These are phyloP conservation scores for Lachancea fermentati DNA, from an alignment of 805 yeast species.

Conservation along the genomic window DNA sequence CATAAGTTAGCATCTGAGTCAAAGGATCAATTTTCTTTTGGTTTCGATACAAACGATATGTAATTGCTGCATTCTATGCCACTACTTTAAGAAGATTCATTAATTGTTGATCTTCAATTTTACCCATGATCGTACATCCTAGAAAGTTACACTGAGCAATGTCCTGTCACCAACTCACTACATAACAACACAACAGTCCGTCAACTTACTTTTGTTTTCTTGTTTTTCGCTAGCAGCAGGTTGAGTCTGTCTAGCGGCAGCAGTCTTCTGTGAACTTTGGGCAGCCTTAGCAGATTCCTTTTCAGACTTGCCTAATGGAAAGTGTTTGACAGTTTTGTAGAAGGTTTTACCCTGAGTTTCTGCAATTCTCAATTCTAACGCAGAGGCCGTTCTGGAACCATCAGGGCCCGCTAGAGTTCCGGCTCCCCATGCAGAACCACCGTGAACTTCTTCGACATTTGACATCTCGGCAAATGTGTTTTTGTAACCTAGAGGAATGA, in stretches of 20 bases:
- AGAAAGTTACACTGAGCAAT: too few relatives aligned
- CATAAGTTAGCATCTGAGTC: conserved; percentile 34
- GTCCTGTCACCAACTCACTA: background rate
- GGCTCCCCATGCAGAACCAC: conserved; percentile 86
- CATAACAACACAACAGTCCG: conserved; percentile 15
- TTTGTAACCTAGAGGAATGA: conserved; percentile 71
- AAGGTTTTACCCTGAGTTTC: conserved; percentile 62
- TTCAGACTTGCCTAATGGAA: conserved; percentile 13
- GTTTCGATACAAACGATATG: conserved; percentile 19
- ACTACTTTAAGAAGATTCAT: background rate
- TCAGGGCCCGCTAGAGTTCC: conserved; percentile 72
- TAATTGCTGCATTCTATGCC: background rate
- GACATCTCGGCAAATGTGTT: conserved; percentile 50
- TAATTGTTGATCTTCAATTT: background rate
- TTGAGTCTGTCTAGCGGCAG: conserved; percentile 5
- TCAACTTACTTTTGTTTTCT: conserved; percentile 1
- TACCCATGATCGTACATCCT: too few relatives aligned
- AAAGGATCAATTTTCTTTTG: conserved; percentile 31
- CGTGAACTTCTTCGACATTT: conserved; percentile 62
- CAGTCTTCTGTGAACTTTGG: background rate
- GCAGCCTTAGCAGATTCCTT: conserved; percentile 5
- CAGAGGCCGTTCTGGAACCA: conserved; percentile 65
- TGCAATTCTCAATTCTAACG: conserved; percentile 61
- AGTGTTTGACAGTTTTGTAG: conserved; percentile 40
- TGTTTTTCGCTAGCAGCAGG: conserved; percentile 6